Base-by-base conservation (phyloP, 495 filamentous ascomycete genomes). In the Neurospora terricola region DNA sequence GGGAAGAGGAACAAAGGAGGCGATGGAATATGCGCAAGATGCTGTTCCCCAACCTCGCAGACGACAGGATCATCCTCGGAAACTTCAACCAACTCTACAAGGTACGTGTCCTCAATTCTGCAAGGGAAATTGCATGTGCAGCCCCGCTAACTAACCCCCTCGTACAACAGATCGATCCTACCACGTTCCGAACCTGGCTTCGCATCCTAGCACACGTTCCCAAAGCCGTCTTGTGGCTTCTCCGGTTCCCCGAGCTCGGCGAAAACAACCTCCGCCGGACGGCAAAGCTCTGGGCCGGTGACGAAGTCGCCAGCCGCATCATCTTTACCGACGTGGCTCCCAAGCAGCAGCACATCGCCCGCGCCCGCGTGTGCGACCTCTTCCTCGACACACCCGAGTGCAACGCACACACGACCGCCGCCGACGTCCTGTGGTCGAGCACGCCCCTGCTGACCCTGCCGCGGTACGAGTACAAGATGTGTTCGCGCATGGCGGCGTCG, bases 61-160 rank as follows among this genome's bases (percentile, higher is more conserved):
- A 98, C 74, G 91, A 98, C 78, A 88, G 89, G 34, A 90, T 99
- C 76, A 97, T 99, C 75, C 87, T 99, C 62, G 96, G 92, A 12
- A 99, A 99, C 82, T 99, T 99, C 81, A 99, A 99, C 81, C 96
- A 99, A 82, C 84, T 99, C 34, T 99, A 99, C 85, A 99, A 99
- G 91, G 96, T 96, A 85, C 77, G 84, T 80, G 59, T 14, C 8
- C 18, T 69, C 21, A 23, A n/a, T 40, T 38, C 5, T 73, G n/a
- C 66, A 34, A 14, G 18, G 38, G 73, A 48, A 16, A 12, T 21
- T 12, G 27, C 23, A 72, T 39, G 68, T 34, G 6, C 9, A 36
- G 18, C 37, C 0, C 18, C 21, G 18, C 43, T 69, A 74, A 59
- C 27, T 66, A 37, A 36, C 70, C 10, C 18, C 39, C 66, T 54